Evolutionary conservation across 495 filamentous ascomycete species (phyloP).

Genomic region (Amorphotheca resinae): DNA sequence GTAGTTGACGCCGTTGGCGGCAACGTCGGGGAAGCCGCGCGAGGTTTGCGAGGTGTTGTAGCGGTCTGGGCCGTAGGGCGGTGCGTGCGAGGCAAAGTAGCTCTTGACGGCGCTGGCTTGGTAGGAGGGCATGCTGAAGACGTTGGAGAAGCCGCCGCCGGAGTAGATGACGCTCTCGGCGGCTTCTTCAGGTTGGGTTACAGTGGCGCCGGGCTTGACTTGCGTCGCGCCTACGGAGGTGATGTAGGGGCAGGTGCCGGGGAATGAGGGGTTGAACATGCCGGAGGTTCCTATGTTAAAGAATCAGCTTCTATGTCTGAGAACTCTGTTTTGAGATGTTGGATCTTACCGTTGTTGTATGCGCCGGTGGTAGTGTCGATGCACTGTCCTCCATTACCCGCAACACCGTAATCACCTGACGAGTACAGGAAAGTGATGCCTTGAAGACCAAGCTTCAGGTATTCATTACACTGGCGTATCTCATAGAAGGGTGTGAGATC

Average conservation of each 20-base stretch:
- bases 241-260: slow-evolving; percentile 33
- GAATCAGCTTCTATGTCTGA: neutral
- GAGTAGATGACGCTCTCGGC: slow-evolving; percentile 22
- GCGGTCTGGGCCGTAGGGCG: slow-evolving; percentile 10
- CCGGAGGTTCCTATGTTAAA: slow-evolving; percentile 5
- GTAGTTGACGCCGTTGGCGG: slow-evolving; percentile 23
- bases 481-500: slow-evolving; percentile 26
- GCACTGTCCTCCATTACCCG: slow-evolving; percentile 24
- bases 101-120: slow-evolving; percentile 5
- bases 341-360: slow-evolving; percentile 12
- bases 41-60: slow-evolving; percentile 27
- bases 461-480: slow-evolving; percentile 16
- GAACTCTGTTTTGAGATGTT: neutral
- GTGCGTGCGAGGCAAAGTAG: slow-evolving; percentile 9
- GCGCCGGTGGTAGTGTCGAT: slow-evolving; percentile 4
- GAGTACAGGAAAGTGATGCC: slow-evolving; percentile 30
- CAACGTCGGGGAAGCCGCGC: slow-evolving; percentile 27
- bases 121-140: slow-evolving; percentile 23
- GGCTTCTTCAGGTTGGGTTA: slow-evolving; percentile 14
- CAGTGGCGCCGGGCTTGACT: slow-evolving; percentile 14
- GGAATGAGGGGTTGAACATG: slow-evolving; percentile 27
- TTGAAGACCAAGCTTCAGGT: slow-evolving; percentile 32
- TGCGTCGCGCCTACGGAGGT: slow-evolving; percentile 34
- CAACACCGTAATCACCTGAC: slow-evolving; percentile 31
- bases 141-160: slow-evolving; percentile 37